Percentiles rank a stretch among this genome's conserved stretches.
These are phyloP conservation scores for Flaveria robusta DNA, from an alignment of 129 eudicot genomes.

Conservation along the genomic window DNA sequence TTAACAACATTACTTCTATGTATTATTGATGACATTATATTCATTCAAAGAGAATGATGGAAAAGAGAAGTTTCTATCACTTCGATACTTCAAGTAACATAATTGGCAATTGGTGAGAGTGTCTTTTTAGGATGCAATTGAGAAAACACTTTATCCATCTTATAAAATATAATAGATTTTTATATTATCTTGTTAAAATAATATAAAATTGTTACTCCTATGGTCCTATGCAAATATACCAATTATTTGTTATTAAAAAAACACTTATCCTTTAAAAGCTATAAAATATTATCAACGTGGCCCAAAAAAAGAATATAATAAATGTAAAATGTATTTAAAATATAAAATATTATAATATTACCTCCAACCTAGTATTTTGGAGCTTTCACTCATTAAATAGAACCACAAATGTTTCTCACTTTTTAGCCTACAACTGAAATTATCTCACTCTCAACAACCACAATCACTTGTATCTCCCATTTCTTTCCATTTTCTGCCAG, in stretches of 20 bases:
- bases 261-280: background rate
- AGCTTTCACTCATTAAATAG: conserved; percentile 35
- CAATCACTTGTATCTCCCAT: conserved; percentile 34
- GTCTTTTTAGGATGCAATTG: conserved; percentile 5
- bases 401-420: conserved; percentile 29
- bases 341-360: conserved; percentile 6
- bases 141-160: conserved; percentile 9
- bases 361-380: conserved; percentile 34
- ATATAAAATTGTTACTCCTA: background rate
- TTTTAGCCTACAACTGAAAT: conserved; percentile 32
- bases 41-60: background rate
- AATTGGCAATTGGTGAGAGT: conserved; percentile 5
- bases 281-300: conserved; percentile 8
- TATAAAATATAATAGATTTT: background rate
- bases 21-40: background rate
- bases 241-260: background rate
- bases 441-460: conserved; percentile 32
- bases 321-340: background rate
- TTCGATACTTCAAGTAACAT: background rate
- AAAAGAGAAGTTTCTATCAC: conserved; percentile 3
- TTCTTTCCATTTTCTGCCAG: conserved; percentile 40
- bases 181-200: background rate
- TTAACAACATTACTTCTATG: too few relatives aligned
- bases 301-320: conserved; percentile 11
- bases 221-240: background rate